Conservation (phyloP, 306 rosid species). For the Pyrus betulifolia region DNA sequence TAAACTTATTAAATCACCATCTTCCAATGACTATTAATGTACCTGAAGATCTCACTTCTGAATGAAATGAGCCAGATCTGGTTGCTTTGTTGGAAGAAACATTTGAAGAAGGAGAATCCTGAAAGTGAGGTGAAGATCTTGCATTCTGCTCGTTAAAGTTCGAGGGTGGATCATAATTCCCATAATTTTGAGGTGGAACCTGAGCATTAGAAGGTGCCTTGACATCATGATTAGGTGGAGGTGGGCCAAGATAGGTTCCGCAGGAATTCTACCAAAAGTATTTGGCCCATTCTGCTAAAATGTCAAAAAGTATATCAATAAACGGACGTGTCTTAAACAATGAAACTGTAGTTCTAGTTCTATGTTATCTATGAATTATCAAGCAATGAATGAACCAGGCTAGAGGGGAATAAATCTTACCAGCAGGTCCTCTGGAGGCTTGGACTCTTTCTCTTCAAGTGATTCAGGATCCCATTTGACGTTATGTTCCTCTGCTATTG, state of each 20-base stretch:
- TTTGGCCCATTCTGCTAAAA: conserved; percentile 64
- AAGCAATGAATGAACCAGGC: conserved; percentile 6
- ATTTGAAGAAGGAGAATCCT: conserved; percentile 23
- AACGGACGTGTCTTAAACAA: not conserved
- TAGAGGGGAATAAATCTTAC: conserved; percentile 33
- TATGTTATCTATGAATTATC: not conserved
- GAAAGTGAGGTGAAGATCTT: conserved; percentile 20
- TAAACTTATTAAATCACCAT: not conserved
- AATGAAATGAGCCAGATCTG: conserved; percentile 25
- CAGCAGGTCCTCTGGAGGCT: conserved; percentile 53
- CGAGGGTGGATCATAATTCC: conserved; percentile 22
- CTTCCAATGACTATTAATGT: conserved; percentile 7
- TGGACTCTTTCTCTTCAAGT: conserved; percentile 48
- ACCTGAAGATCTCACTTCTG: conserved; percentile 56
- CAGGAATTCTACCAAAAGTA: conserved; percentile 37
- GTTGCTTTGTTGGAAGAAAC: conserved; percentile 21
- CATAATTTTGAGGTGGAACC: conserved; percentile 32
- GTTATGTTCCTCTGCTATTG: conserved; percentile 86
- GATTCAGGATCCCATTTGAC: conserved; percentile 83
- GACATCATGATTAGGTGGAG: conserved; percentile 38
- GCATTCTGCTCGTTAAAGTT: conserved; percentile 28
- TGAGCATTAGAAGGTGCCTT: conserved; percentile 35
- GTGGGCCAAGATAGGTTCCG: conserved; percentile 45
- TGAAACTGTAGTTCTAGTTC: not conserved
- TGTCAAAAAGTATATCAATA: conserved; percentile 10